Evolutionary conservation across 2,329 filamentous ascomycete genomes (phyloP).

Genomic region (Albophoma yamanashiensis): DNA sequence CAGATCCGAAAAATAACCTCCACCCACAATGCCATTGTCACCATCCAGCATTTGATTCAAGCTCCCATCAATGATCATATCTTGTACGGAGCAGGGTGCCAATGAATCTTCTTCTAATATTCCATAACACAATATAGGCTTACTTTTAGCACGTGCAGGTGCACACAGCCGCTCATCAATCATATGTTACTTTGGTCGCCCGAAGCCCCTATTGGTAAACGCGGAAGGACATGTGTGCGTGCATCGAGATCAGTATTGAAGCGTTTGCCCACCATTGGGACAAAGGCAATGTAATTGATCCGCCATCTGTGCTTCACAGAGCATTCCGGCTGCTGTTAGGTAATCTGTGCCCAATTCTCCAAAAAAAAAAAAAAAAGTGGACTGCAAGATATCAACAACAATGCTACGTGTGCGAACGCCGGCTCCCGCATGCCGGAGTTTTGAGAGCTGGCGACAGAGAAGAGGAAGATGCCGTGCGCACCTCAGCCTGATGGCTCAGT

Average conservation of each 20-base stretch:
- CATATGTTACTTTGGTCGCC: too few species aligned
- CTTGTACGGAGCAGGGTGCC: background rate
- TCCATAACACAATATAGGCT: too few species aligned
- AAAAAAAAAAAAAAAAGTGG: too few species aligned
- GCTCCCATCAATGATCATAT: background rate
- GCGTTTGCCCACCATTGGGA: background rate
- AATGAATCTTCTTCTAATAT: background rate
- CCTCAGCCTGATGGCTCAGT: background rate
- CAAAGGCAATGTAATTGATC: background rate
- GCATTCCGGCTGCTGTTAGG: background rate
- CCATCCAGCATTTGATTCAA: background rate
- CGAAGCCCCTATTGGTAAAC: too few species aligned
- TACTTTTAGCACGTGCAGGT: too few species aligned
- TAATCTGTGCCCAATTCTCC: background rate
- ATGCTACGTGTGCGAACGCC: background rate
- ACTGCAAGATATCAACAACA: background rate
- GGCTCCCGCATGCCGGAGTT: background rate
- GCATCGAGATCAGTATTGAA: background rate
- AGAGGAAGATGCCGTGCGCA: background rate
- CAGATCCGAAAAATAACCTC: background rate
- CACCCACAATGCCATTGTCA: background rate
- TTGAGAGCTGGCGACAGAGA: background rate
- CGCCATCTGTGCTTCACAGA: background rate
- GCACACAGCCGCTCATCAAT: too few species aligned
- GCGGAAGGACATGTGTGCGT: background rate